Evolutionary conservation across 805 yeast genomes (phyloP).

Genomic region (Tetrapisispora namnaoensis): DNA sequence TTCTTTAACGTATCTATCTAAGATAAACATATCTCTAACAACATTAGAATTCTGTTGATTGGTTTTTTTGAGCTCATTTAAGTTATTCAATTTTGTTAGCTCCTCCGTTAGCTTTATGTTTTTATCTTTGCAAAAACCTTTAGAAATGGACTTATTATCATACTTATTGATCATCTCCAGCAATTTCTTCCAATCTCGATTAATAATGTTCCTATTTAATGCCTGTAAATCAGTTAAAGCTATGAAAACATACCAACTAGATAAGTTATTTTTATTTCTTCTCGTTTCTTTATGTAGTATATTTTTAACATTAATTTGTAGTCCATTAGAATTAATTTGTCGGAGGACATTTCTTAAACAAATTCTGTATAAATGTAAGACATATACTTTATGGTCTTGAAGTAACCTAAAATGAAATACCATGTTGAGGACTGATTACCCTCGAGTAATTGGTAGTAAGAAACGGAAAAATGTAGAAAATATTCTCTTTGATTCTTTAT

Average conservation of each 20-base stretch:
- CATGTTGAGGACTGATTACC: conserved; percentile 9
- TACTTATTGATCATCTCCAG: not conserved
- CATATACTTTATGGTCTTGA: conserved; percentile 22
- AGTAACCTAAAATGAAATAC: conserved; percentile 25
- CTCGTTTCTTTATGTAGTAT: conserved; percentile 4
- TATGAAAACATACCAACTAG: conserved; percentile 19
- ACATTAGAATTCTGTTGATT: conserved; percentile 5
- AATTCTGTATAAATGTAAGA: conserved; percentile 24
- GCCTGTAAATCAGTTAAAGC: conserved; percentile 9
- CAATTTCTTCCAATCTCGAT: conserved; percentile 2
- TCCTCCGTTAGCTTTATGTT: too few relatives aligned
- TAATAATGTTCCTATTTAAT: conserved; percentile 9
- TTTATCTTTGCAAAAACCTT: not conserved
- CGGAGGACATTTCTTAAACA: conserved; percentile 21
- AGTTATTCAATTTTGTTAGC: not conserved
- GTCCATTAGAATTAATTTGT: conserved; percentile 9
- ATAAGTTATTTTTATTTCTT: conserved; percentile 16
- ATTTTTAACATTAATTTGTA: conserved; percentile 8
- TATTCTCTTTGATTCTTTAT: too few relatives aligned
- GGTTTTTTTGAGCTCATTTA: not conserved
- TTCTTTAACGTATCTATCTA: conserved; percentile 12
- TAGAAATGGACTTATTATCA: too few relatives aligned
- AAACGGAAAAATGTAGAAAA: too few relatives aligned
- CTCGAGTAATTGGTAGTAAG: too few relatives aligned
- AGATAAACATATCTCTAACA: conserved; percentile 9